Conservation (phyloP, 2,329 filamentous ascomycete species). For the Fusarium gaditjirri region DNA sequence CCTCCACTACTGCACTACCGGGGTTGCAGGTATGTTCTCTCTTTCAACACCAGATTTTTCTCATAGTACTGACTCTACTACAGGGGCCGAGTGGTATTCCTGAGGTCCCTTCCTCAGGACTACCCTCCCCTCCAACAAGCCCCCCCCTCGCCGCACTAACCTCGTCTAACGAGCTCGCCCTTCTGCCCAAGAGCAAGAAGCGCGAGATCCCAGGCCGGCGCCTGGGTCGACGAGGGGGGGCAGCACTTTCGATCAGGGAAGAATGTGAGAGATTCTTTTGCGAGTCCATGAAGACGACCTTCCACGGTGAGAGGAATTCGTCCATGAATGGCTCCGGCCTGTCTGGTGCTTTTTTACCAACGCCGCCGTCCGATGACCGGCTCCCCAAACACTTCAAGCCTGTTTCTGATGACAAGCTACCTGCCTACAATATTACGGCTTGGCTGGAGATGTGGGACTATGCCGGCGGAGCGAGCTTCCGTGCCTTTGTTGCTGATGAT, state of each 20-base stretch:
- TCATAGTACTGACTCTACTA: constrained; percentile 27
- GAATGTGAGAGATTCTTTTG: constrained; percentile 99
- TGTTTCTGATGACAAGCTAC: constrained; percentile 42
- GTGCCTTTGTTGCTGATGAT: constrained; percentile 82
- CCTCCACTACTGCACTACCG: constrained; percentile 96
- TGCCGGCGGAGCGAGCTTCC: constrained; percentile 82
- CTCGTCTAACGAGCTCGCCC: constrained; percentile 73
- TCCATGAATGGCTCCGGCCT: constrained; percentile 83
- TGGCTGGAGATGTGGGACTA: constrained; percentile 90
- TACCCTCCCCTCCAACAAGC: constrained; percentile 86
- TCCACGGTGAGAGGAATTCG: constrained; percentile 93
- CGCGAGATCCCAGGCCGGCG: constrained; percentile 55
- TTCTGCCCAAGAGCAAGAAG: constrained; percentile 67
- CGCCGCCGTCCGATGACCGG: constrained; percentile 64
- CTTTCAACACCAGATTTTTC: background rate
- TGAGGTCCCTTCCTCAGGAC: constrained; percentile 88
- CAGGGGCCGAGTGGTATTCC: constrained; percentile 92
- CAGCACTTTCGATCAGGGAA: constrained; percentile 95
- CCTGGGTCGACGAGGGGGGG: constrained; percentile 80
- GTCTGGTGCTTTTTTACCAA: constrained; percentile 75
- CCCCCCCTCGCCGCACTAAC: constrained; percentile 85
- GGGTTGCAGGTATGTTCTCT: constrained; percentile 74
- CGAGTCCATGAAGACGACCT: constrained; percentile 91
- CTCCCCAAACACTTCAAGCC: constrained; percentile 51
- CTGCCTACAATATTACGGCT: constrained; percentile 59